Evolutionary conservation across 257 asterid species (phyloP).

Genomic region (Salvia rosmarinus): DNA sequence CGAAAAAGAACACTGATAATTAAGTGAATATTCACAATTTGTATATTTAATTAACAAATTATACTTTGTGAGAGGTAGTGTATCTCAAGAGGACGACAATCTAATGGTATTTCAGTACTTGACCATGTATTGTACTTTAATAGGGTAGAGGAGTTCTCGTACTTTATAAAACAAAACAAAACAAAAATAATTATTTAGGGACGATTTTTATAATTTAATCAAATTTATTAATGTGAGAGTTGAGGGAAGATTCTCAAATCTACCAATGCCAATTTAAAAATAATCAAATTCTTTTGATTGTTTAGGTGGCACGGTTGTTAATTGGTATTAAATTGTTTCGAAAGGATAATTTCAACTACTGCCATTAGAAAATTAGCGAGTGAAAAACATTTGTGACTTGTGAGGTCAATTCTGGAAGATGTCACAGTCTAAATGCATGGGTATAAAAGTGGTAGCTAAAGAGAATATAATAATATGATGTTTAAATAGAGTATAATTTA

Average conservation of each 20-base stretch:
- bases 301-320: conserved; percentile 42
- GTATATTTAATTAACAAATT: no score
- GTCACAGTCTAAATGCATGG: conserved; percentile 8
- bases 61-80: neutral
- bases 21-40: no score
- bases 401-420: conserved; percentile 11
- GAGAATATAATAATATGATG: neutral
- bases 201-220: neutral
- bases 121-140: neutral
- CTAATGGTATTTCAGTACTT: neutral
- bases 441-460: conserved; percentile 19
- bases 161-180: neutral
- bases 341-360: conserved; percentile 31
- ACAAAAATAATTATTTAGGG: neutral
- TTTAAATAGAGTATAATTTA: neutral
- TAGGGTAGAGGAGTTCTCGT: neutral
- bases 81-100: neutral
- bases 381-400: no score
- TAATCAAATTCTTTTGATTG: conserved; percentile 2
- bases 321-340: conserved; percentile 29
- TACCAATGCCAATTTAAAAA: no score
- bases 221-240: neutral
- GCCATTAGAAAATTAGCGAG: neutral
- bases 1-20: no score
- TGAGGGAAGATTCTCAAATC: conserved; percentile 5